These are phyloP conservation scores for Acrocalymma vagum DNA, from an alignment of 2,329 filamentous ascomycete species.

Conservation along the genomic window DNA sequence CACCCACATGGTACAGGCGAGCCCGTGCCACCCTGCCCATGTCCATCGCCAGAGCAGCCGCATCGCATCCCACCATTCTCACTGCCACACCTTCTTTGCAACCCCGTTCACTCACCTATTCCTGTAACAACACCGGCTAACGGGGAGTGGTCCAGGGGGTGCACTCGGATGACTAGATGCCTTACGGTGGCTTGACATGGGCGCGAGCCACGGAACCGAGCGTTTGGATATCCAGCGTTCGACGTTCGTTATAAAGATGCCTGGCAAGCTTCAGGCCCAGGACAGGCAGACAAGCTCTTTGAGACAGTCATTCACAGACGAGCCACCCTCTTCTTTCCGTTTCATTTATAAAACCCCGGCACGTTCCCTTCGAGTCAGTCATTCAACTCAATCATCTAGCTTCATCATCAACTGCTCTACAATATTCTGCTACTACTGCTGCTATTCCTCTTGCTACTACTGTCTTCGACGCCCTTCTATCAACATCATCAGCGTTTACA, in stretches of 20 bases:
- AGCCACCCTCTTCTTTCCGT: conserved; percentile 14
- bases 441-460: conserved; percentile 7
- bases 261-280: conserved; percentile 29
- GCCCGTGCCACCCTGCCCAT: conserved; percentile 28
- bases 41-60: conserved; percentile 20
- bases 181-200: conserved; percentile 28
- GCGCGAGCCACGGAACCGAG: conserved; percentile 16
- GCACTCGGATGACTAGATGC: conserved; percentile 38
- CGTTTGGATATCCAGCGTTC: conserved; percentile 4
- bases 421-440: conserved; percentile 3
- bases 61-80: conserved; percentile 13
- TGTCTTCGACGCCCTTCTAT: conserved; percentile 7
- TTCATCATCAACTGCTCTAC: conserved; percentile 15
- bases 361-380: conserved; percentile 20
- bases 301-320: background rate
- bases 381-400: conserved; percentile 23
- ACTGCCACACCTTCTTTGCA: conserved; percentile 26
- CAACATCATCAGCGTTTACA: background rate
- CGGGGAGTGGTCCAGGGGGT: conserved; percentile 27
- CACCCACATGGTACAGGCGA: no score
- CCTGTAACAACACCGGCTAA: conserved; percentile 24
- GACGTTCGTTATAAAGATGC: conserved; percentile 40
- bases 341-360: conserved; percentile 22
- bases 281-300: conserved; percentile 18
- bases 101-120: conserved; percentile 38